Conservation (phyloP, 371 early-diverging fungal genomes). For the Sporodiniella umbellata region DNA sequence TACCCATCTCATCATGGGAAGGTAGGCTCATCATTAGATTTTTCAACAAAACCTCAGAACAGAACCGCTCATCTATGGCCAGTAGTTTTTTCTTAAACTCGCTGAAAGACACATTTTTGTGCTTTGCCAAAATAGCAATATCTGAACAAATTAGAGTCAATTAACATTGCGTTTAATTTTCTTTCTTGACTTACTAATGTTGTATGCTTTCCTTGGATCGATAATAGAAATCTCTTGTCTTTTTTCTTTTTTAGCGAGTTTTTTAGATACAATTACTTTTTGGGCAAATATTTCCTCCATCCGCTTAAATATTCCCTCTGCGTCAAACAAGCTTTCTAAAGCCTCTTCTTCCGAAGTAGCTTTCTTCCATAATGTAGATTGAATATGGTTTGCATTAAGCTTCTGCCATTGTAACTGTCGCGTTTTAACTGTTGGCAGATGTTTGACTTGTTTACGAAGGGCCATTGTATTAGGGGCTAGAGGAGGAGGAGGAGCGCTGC, state of each 20-base stretch:
- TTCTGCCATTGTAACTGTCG: conserved; percentile 88
- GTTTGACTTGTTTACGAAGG: conserved; percentile 59
- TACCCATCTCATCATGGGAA: conserved; percentile 76
- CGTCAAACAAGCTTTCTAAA: conserved; percentile 40
- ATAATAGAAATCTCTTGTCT: conserved; percentile 62
- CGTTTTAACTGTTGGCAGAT: conserved; percentile 67
- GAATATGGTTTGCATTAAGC: conserved; percentile 55
- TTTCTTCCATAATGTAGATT: conserved; percentile 56
- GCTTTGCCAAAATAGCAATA: conserved; percentile 67
- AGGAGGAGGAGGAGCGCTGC: neutral
- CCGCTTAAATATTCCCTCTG: conserved; percentile 62
- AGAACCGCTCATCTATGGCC: conserved; percentile 60
- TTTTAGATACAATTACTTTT: conserved; percentile 48
- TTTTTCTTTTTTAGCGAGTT: conserved; percentile 24
- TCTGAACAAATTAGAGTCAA: conserved; percentile 33
- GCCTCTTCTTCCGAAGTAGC: conserved; percentile 30
- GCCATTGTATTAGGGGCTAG: neutral
- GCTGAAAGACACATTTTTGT: conserved; percentile 59
- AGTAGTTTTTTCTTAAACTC: conserved; percentile 66
- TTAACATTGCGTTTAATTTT: neutral
- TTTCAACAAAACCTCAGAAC: conserved; percentile 65
- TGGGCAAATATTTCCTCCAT: conserved; percentile 81
- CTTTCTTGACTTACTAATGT: conserved; percentile 58
- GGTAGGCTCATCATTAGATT: conserved; percentile 68
- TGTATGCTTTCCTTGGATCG: conserved; percentile 74